phyloP scores from a whole-genome alignment of 1,284 basidiomycete species.

The Cutaneotrichosporon spelunceum region DNA sequence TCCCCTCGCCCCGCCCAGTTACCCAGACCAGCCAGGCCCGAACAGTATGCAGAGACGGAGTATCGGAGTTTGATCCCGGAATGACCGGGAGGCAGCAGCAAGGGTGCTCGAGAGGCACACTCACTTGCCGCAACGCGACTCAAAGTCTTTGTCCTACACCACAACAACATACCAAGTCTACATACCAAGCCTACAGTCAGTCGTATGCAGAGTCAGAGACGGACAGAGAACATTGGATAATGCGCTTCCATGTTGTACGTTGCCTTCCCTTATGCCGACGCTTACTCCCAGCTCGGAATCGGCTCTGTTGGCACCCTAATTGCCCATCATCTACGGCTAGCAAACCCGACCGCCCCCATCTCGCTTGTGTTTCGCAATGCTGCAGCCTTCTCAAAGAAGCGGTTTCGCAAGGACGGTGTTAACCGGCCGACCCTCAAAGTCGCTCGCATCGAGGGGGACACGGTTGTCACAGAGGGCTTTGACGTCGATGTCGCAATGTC shows the following conservation, averaged over 20 bases:
- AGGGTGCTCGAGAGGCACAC: no score
- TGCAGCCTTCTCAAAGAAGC: constrained; percentile 7
- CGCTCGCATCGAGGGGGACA: constrained; percentile 15
- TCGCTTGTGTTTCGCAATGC: constrained; percentile 62
- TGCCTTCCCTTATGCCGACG: no score
- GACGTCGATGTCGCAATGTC: constrained; percentile 24
- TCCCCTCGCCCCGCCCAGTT: background rate
- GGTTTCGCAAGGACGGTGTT: background rate
- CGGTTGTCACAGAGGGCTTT: constrained; percentile 20
- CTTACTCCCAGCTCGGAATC: constrained; percentile 58
- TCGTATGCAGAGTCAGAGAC: background rate
- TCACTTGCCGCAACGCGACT: no score
- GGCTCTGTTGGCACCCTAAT: constrained; percentile 78
- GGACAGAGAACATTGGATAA: constrained; percentile 14
- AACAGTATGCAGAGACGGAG: background rate
- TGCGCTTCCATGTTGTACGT: constrained; percentile 49
- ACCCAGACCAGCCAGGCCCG: background rate
- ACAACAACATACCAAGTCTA: background rate
- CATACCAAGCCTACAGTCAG: background rate
- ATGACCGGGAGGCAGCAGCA: background rate
- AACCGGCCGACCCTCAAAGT: constrained; percentile 9
- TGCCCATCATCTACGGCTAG: constrained; percentile 68
- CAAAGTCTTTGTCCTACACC: background rate
- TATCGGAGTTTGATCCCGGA: constrained; percentile 5
- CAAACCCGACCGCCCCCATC: constrained; percentile 58